These are phyloP conservation scores for Apium graveolens DNA, from an alignment of 129 eudicot species.

Conservation along the genomic window DNA sequence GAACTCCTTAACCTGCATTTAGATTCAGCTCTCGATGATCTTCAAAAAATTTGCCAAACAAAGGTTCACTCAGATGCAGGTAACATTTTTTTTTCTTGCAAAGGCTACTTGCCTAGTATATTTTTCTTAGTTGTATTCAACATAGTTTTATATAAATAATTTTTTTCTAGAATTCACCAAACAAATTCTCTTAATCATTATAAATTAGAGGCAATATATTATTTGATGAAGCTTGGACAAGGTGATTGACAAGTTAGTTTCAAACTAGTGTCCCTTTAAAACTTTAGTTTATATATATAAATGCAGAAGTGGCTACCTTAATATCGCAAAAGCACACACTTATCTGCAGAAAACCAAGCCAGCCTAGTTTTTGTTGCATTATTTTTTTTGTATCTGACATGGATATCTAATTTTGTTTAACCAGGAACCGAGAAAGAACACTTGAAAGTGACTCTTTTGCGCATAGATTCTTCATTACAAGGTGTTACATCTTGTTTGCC, in stretches of 20 bases:
- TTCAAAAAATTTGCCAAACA: constrained; percentile 66
- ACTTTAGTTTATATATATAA: background rate
- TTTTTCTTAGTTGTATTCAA: background rate
- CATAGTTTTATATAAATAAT: background rate
- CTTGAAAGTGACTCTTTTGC: constrained; percentile 94
- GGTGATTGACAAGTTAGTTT: background rate
- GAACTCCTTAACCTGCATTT: constrained; percentile 77
- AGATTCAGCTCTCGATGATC: constrained; percentile 74
- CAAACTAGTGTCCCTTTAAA: too few species aligned
- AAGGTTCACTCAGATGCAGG: constrained; percentile 93
- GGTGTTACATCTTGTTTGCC: constrained; percentile 98
- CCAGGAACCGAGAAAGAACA: constrained; percentile 92
- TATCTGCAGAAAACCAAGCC: background rate
- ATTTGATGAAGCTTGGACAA: background rate
- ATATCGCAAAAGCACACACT: background rate
- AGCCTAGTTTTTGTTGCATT: background rate
- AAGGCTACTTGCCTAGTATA: background rate
- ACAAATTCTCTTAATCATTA: background rate
- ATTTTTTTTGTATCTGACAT: constrained; percentile 5
- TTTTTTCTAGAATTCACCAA: background rate
- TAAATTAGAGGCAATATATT: background rate
- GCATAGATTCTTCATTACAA: constrained; percentile 87
- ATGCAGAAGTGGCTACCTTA: background rate
- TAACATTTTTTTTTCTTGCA: constrained; percentile 4
- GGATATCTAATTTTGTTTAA: constrained; percentile 16